A percentile compares a stretch with the other conserved stretches of the same genome.
These are phyloP conservation scores for Nidularia sp. DNA, from an alignment of 768 basidiomycete species.

Conservation along the genomic window DNA sequence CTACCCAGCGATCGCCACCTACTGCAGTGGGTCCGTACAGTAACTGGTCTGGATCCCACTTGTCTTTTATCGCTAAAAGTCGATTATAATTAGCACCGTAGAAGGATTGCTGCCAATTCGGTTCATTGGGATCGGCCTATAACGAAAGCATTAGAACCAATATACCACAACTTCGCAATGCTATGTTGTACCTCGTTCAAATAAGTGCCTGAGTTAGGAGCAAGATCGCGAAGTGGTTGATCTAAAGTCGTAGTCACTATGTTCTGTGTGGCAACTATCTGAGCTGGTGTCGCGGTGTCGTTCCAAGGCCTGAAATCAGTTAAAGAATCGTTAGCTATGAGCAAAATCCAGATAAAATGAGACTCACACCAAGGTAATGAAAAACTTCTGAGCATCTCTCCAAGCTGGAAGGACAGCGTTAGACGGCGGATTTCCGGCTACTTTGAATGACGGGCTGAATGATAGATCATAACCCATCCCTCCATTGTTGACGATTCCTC, in stretches of 20 bases:
- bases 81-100: slow-evolving; percentile 10
- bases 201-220: slow-evolving; percentile 11
- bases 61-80: slow-evolving; percentile 8
- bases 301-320: too few species aligned
- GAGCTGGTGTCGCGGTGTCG: too few species aligned
- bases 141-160: neutral
- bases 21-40: slow-evolving; percentile 14
- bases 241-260: too few species aligned
- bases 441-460: neutral
- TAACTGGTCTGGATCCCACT: slow-evolving; percentile 9
- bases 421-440: slow-evolving; percentile 1
- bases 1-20: slow-evolving; percentile 8
- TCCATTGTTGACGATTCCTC: neutral
- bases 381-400: slow-evolving; percentile 6
- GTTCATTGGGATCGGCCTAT: slow-evolving; percentile 12
- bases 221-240: neutral
- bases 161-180: neutral
- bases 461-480: neutral
- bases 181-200: slow-evolving; percentile 8
- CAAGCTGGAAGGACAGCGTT: slow-evolving; percentile 12
- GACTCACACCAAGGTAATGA: neutral
- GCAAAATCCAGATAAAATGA: too few species aligned
- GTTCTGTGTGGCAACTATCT: too few species aligned
- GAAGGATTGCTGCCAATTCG: slow-evolving; percentile 10
- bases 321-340: too few species aligned